Base-by-base conservation (phyloP, 441 rosid species). In the Raphanus hybrid region DNA sequence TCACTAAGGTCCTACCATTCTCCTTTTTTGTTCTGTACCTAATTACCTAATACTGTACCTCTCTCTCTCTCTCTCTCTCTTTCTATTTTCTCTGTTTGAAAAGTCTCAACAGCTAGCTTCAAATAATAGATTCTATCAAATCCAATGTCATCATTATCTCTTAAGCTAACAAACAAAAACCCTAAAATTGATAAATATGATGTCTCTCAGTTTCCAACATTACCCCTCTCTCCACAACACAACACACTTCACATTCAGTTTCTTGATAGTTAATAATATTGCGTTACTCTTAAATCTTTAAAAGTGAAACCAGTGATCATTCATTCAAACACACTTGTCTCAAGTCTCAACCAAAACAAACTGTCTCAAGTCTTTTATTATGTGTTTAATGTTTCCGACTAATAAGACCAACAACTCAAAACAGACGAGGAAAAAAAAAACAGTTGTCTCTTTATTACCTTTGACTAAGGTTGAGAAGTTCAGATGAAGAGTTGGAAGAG, bases 401-500 rank as follows among this genome's bases (percentile, higher is more conserved):
- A 43, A 62, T 62, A 45, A 64, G 73, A 78, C 10, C 77, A 43
- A 62, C 71, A 58, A 67, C 73, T 67, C 35, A 50, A 32, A 68
- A 70, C 79, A 65, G 70, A 67, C 59, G 18, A 50, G 18, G 64
- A 59, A 57, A 37, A 29, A 23, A 29, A 29, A 69, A 59, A 67
- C 62, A 67, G 69, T 14, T 3, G 32, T 58, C 71, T 62, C 0
- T 29, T 71, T 39, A 7, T 80, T 86, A 91, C 98, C 96, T 84
- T 64, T 83, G 87, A 78, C 83, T 87, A 67, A 83, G 84, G 77
- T 85, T 85, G 77, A 90, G 83, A 65, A 86, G 88, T 78, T 87
- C 92, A 72, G 82, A 67, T 57, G 98, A 67, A 57, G 97, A 85
- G 67, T 86, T 84, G 3, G 96, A 81, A 37, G 87, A 79, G 45